Percentiles rank a stretch among this genome's conserved stretches.
These are phyloP conservation scores for Vicia faba DNA, from an alignment of 306 rosid genomes.

Conservation along the genomic window DNA sequence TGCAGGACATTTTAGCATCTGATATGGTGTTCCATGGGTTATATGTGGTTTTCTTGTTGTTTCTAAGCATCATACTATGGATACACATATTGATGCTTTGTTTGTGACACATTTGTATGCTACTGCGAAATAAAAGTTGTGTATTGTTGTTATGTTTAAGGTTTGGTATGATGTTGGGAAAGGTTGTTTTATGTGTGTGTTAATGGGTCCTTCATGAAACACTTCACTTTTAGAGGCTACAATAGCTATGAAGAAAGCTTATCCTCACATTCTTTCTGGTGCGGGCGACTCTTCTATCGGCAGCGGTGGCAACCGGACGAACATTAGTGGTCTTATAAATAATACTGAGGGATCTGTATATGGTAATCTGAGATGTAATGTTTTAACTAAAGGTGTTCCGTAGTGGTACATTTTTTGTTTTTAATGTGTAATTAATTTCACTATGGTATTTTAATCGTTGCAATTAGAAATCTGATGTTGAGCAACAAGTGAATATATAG, in stretches of 20 bases:
- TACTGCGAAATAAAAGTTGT: not conserved
- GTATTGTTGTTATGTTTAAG: not conserved
- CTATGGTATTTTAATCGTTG: too few species aligned
- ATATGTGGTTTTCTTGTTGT: not conserved
- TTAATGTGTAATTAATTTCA: too few species aligned
- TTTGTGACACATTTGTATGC: not conserved
- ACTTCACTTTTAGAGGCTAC: not conserved
- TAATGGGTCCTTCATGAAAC: not conserved
- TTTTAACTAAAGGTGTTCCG: not conserved
- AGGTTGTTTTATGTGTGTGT: not conserved
- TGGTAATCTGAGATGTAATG: not conserved
- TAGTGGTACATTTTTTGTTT: not conserved
- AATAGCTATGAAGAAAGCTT: not conserved
- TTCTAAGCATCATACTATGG: not conserved
- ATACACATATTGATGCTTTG: not conserved
- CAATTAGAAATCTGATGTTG: too few species aligned
- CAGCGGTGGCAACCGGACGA: not conserved
- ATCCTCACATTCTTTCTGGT: not conserved
- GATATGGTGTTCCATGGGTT: not conserved
- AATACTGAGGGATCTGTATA: not conserved
- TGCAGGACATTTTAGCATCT: not conserved
- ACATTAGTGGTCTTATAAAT: conserved; percentile 1
- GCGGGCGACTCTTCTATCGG: not conserved
- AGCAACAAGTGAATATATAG: too few species aligned
- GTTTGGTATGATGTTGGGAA: not conserved